Conservation (phyloP, 805 yeast species). For the Cyberlindnera americana region DNA sequence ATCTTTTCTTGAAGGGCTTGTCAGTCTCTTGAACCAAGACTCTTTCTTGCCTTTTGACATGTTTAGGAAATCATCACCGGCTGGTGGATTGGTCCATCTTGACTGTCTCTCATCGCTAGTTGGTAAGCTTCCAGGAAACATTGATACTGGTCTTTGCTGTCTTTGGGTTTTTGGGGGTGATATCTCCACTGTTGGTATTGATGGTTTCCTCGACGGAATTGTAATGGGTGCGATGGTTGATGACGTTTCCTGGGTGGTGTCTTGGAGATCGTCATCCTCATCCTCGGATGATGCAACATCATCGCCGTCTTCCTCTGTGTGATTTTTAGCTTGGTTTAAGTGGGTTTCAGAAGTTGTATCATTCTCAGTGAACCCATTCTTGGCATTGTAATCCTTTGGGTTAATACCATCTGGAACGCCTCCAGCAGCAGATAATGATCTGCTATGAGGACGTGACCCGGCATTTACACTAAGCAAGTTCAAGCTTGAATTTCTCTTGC, state of each 20-base stretch:
- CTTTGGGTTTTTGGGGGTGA: conserved; percentile 1
- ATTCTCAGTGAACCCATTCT: conserved; percentile 3
- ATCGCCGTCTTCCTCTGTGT: conserved; percentile 13
- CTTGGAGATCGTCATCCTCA: conserved; percentile 7
- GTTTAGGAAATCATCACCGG: conserved; percentile 10
- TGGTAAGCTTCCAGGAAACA: conserved; percentile 21
- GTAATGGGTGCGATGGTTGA: conserved; percentile 11
- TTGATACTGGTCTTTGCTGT: conserved; percentile 20
- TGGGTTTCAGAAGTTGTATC: conserved; percentile 10
- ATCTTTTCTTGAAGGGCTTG: conserved; percentile 33
- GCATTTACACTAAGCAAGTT: conserved; percentile 19
- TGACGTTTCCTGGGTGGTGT: neutral
- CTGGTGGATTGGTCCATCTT: conserved; percentile 24
- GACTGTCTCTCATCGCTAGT: conserved; percentile 30
- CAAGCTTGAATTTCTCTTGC: conserved; percentile 16
- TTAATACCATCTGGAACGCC: conserved; percentile 37
- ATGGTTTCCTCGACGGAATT: conserved; percentile 6
- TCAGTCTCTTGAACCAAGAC: conserved; percentile 44
- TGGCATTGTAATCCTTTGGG: conserved; percentile 7
- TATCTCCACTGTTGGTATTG: conserved; percentile 1
- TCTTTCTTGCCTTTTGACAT: conserved; percentile 23
- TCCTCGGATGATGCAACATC: conserved; percentile 9
- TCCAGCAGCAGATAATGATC: conserved; percentile 45
- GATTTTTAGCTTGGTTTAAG: conserved; percentile 8
- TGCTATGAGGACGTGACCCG: conserved; percentile 32